Evolutionary conservation across 495 filamentous ascomycete species (phyloP).

Genomic region (Xylaria nigripes): DNA sequence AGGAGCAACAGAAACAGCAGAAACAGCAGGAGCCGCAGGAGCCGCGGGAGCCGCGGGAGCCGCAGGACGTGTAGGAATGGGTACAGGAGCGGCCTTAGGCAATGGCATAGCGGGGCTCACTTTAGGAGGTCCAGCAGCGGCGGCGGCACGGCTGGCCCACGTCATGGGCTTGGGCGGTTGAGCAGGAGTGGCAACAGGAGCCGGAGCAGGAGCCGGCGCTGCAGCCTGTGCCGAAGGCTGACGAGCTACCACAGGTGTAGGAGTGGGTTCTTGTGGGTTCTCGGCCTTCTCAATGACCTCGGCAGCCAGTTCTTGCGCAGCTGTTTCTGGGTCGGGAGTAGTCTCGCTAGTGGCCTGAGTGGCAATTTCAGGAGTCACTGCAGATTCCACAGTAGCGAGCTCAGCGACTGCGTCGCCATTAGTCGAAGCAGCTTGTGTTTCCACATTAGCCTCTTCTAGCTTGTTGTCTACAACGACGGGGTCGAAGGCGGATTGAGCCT

Average conservation of each 20-base stretch:
- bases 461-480: slow-evolving; percentile 42
- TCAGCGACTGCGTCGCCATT: slow-evolving; percentile 32
- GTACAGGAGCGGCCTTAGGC: slow-evolving; percentile 36
- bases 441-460: slow-evolving; percentile 35
- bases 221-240: slow-evolving; percentile 34
- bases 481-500: slow-evolving; percentile 39
- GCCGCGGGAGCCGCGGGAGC: slow-evolving; percentile 15
- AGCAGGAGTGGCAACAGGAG: slow-evolving; percentile 24
- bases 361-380: slow-evolving; percentile 39
- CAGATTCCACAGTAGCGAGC: slow-evolving; percentile 38
- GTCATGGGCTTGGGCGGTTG: slow-evolving; percentile 62
- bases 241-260: slow-evolving; percentile 44
- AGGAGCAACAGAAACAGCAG: slow-evolving; percentile 17
- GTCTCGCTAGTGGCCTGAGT: slow-evolving; percentile 39
- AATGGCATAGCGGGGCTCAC: slow-evolving; percentile 38
- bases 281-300: slow-evolving; percentile 44
- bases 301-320: slow-evolving; percentile 36
- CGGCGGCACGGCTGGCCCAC: slow-evolving; percentile 74
- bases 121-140: slow-evolving; percentile 33
- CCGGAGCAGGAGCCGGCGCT: slow-evolving; percentile 17
- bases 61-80: slow-evolving; percentile 29
- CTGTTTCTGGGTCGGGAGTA: slow-evolving; percentile 28
- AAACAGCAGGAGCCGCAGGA: slow-evolving; percentile 14
- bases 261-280: slow-evolving; percentile 51
- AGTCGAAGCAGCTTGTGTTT: slow-evolving; percentile 26